A percentile compares a stretch with the other conserved stretches of the same genome.
Conservation (phyloP, 2,329 filamentous ascomycete species). For the Penicillium expansum region DNA sequence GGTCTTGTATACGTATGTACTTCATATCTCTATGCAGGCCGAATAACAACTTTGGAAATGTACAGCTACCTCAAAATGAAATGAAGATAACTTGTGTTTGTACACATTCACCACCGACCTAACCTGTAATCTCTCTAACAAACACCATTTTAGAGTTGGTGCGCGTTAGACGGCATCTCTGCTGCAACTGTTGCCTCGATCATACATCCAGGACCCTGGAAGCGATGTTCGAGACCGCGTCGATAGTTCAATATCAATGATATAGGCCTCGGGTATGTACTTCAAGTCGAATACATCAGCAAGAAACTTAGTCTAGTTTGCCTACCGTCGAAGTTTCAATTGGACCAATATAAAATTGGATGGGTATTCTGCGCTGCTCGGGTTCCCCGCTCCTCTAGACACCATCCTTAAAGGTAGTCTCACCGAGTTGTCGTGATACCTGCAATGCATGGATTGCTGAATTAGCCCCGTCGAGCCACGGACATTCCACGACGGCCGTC, state of each 20-base stretch:
- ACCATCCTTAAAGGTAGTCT: conserved; percentile 13
- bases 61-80: not conserved
- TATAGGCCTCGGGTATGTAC: not conserved
- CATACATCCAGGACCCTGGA: not conserved
- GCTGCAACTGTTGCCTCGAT: not conserved
- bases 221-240: not conserved
- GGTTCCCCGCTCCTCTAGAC: not conserved
- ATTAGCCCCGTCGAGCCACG: conserved; percentile 16
- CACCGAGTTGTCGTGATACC: conserved; percentile 18
- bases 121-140: not conserved
- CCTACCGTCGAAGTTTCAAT: conserved; percentile 18
- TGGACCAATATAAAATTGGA: conserved; percentile 13
- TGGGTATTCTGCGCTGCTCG: conserved; percentile 5
- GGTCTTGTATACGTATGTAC: conserved; percentile 2
- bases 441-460: conserved; percentile 17
- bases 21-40: conserved; percentile 8
- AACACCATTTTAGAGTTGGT: not conserved
- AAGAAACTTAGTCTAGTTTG: not conserved
- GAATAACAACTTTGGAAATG: conserved; percentile 9
- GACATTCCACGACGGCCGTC: conserved; percentile 13
- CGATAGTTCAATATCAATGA: not conserved
- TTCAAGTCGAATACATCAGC: not conserved
- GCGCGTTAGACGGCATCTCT: not conserved
- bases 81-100: not conserved
- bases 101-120: not conserved